Conservation (phyloP, 305 asterid genomes). For the Solanum hybrid region DNA sequence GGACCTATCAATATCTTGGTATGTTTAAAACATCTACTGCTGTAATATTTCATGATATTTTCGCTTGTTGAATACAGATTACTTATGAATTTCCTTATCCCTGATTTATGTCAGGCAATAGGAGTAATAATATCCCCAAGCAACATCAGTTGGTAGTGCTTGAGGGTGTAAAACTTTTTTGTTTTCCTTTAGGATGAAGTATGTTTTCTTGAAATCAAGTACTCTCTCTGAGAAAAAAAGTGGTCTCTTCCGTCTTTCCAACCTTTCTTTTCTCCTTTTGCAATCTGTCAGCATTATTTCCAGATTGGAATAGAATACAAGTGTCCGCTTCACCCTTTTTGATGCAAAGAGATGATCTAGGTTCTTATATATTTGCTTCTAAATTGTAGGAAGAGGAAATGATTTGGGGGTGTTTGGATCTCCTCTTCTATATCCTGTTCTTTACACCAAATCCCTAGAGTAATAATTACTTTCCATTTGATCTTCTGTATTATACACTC, state of each 20-base stretch:
- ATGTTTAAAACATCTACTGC: conserved; percentile 3
- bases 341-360: background rate
- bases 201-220: background rate
- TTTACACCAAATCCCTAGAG: too few relatives aligned
- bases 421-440: too few relatives aligned
- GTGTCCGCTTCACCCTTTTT: background rate
- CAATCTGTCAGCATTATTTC: background rate
- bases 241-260: background rate
- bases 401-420: background rate
- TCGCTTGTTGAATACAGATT: background rate
- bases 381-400: background rate
- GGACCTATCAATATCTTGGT: conserved; percentile 78
- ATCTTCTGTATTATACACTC: too few relatives aligned
- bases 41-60: background rate
- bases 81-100: background rate
- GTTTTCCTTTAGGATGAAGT: background rate
- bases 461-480: too few relatives aligned
- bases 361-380: background rate
- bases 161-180: background rate
- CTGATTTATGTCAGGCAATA: background rate
- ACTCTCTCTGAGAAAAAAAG: background rate
- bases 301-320: background rate
- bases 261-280: background rate
- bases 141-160: conserved; percentile 1
- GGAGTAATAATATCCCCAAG: background rate